Conservation (phyloP, 352 stramenopile genomes). For the Elongisporangium anandrum region DNA sequence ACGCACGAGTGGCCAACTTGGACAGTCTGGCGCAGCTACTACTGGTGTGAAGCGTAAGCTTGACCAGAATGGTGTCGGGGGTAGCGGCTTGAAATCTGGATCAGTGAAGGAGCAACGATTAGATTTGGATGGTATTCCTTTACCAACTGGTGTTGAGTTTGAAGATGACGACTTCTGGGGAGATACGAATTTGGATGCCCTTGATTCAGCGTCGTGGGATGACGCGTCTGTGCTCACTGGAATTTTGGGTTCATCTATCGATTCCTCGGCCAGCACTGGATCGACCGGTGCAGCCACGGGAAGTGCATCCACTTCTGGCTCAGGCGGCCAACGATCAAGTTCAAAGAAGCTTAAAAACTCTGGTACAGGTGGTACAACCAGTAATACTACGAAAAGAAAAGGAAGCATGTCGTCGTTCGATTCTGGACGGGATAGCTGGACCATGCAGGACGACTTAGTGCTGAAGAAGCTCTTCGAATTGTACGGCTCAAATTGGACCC, state of each 20-base stretch:
- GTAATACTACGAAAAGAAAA: constrained; percentile 34
- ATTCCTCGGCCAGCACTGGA: constrained; percentile 14
- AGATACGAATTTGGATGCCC: constrained; percentile 79
- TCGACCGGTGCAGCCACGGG: constrained; percentile 13
- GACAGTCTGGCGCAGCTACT: constrained; percentile 1
- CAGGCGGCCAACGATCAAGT: constrained; percentile 11
- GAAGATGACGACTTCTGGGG: constrained; percentile 85
- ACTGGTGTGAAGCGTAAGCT: constrained; percentile 66
- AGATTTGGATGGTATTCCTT: constrained; percentile 71
- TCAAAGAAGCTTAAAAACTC: constrained; percentile 63
- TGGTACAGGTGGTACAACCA: constrained; percentile 14
- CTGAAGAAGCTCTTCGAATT: constrained; percentile 84
- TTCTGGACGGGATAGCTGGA: constrained; percentile 57
- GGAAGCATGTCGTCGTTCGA: constrained; percentile 51
- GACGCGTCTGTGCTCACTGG: constrained; percentile 65
- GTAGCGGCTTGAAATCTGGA: constrained; percentile 20
- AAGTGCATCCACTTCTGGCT: constrained; percentile 7
- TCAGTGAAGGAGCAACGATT: constrained; percentile 63
- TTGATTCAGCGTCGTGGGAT: constrained; percentile 83
- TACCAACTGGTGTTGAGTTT: constrained; percentile 68
- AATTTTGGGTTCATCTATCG: constrained; percentile 41
- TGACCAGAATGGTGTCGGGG: constrained; percentile 23
- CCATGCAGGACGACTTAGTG: constrained; percentile 64
- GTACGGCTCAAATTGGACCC: constrained; percentile 85
- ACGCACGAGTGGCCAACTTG: constrained; percentile 4